Conservation (phyloP, 2,329 filamentous ascomycete genomes). For the Lachnellula arida region DNA sequence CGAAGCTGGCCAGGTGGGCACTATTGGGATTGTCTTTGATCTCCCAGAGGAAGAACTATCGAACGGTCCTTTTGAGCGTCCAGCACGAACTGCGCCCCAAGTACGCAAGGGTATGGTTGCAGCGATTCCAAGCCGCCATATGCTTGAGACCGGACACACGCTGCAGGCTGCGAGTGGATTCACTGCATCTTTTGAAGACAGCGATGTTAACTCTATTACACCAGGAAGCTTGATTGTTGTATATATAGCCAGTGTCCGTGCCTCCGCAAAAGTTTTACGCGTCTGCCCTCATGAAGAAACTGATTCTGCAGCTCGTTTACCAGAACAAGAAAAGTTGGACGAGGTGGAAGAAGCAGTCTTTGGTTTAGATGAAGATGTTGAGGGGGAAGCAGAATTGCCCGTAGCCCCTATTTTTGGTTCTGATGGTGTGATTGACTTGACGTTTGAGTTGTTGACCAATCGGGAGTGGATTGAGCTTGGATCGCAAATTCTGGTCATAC, state of each 20-base stretch:
- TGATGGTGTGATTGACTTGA: conserved; percentile 45
- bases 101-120: conserved; percentile 82
- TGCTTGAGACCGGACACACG: conserved; percentile 51
- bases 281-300: conserved; percentile 31
- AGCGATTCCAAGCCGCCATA: conserved; percentile 55
- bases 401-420: conserved; percentile 34
- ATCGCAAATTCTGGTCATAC: conserved; percentile 65
- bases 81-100: conserved; percentile 35
- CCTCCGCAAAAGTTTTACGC: conserved; percentile 68
- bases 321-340: conserved; percentile 8
- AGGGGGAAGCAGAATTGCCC: conserved; percentile 21
- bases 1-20: conserved; percentile 79
- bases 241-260: conserved; percentile 82
- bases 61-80: conserved; percentile 29
- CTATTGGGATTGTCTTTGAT: conserved; percentile 71
- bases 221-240: conserved; percentile 70
- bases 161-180: conserved; percentile 64
- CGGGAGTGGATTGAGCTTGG: conserved; percentile 72
- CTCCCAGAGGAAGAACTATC: conserved; percentile 33
- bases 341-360: conserved; percentile 48
- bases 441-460: conserved; percentile 62
- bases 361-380: conserved; percentile 44
- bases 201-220: conserved; percentile 57
- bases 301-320: conserved; percentile 13
- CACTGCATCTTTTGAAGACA: conserved; percentile 64